phyloP scores from a whole-genome alignment of 106 monocot genomes.

The Dioscorea alata region DNA sequence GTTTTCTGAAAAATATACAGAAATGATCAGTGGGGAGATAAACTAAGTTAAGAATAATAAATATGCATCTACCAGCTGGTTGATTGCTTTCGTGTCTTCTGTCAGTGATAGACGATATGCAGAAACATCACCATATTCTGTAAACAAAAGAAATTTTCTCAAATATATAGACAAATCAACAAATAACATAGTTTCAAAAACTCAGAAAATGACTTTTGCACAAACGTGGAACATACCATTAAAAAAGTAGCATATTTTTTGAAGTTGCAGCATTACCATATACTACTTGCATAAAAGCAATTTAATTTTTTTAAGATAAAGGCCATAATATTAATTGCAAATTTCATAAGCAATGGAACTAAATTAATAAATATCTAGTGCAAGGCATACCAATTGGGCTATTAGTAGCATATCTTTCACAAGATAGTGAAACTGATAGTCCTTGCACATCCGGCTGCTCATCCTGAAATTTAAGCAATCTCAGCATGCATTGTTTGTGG shows the following conservation, averaged over 20 bases:
- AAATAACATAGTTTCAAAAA: too few species aligned
- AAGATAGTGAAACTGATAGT: slow-evolving; percentile 61
- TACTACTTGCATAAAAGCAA: too few species aligned
- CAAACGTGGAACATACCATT: too few species aligned
- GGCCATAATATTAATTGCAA: neutral
- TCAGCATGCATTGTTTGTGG: neutral
- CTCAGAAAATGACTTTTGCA: too few species aligned
- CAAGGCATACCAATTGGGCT: slow-evolving; percentile 68
- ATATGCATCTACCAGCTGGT: slow-evolving; percentile 63
- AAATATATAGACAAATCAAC: neutral
- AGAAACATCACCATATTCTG: slow-evolving; percentile 96
- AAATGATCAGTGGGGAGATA: too few species aligned
- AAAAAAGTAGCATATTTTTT: too few species aligned
- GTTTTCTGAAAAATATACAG: too few species aligned
- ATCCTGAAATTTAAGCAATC: slow-evolving; percentile 56
- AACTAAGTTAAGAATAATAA: too few species aligned
- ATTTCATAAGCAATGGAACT: neutral
- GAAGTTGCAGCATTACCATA: too few species aligned
- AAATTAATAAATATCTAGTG: neutral
- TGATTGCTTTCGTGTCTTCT: slow-evolving; percentile 98
- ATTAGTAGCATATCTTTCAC: slow-evolving; percentile 81
- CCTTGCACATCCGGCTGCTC: slow-evolving; percentile 95
- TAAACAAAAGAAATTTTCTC: slow-evolving; percentile 14
- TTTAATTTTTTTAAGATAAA: neutral
- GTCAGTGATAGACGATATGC: slow-evolving; percentile 85